Base-by-base conservation (phyloP, 2,329 filamentous ascomycete genomes). In the Plectosphaerella cucumerina region DNA sequence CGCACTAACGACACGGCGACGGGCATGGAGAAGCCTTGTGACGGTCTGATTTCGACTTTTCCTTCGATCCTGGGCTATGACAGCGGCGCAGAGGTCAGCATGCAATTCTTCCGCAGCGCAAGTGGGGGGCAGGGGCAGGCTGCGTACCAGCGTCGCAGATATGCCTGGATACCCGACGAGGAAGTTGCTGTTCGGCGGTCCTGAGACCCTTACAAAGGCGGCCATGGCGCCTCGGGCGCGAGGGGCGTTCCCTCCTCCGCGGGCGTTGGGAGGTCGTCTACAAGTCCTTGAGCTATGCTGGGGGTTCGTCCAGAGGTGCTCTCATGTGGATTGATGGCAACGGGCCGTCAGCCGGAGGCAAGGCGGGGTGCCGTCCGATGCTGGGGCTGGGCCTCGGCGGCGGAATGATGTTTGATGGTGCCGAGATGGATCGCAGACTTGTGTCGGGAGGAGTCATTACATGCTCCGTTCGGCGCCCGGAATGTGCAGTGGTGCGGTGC, bases 91-190 rank as follows among this genome's bases (percentile, higher is more conserved):
- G 14, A 15, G 35, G 35, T 39, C 35, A 39, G 35, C 35, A 39
- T 39, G 35, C 35, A n/a, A 14, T 15, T 15, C n/a, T 39, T 39
- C 17, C 17, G 35, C 35, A 39, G 35, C 35, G 35, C 35, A 8
- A 6, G 35, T 14, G 17, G 4, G 17, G 35, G 35, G 14, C 35
- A 39, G 17, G 39, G 50, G 49, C 51, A 47, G 23, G 34, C 44
- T 44, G 83, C 90, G 73, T 81, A 97, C 92, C 82, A 97, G 73
- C 35, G 94, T 99, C 64, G 94, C 94, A 50, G 93, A 97, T 70
- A 99, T 97, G 61, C 94, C 94, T 50, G 94, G 94, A 71, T 97
- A 99, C 62, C 94, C 94, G 61, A 97, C 90, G 58, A 97, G 80
- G 68, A 96, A 97, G 73, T 89, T 94, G 73, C 90, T 94, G 74